Base-by-base conservation (phyloP, 2,329 filamentous ascomycete genomes). In the Exutisphaerella laricina region DNA sequence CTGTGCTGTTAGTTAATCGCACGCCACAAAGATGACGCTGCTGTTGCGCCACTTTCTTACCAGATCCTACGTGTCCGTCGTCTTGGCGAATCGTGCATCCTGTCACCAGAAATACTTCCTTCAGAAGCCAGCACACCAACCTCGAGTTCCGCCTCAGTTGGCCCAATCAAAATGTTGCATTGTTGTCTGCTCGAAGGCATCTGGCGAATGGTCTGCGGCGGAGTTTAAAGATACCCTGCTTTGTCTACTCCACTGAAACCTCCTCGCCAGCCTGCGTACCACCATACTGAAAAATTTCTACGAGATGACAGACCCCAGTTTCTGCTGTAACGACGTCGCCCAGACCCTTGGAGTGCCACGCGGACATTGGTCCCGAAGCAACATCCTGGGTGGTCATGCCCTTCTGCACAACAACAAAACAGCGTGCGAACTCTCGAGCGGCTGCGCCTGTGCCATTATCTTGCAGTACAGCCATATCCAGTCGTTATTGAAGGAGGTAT, bases 381-480 rank as follows among this genome's bases (percentile, higher is more conserved):
- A 52, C 49, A 31, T 52, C 41, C 13, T 52, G 41, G 4, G 46
- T 41, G 8, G 42, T 45, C 49, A 52, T 52, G 23, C 49, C 49
- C 49, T 46, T 21, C 48, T 44, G 28, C 42, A 45, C 6, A 52
- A n/a, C n/a, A n/a, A n/a, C n/a, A n/a, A n/a, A 28, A 13, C 41
- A 45, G 13, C 46, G 46, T 5, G 49, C 49, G 21, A 49, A 52
- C 3, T 46, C 49, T 25, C 49, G 46, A 2, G 45, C 44, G 4
- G 44, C 39, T 52, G 46, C 8, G 48, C 42, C 18, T 52, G 46
- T 4, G 49, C 49, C 41, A 49, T 47, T 41, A 52, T 52, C 17
- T 52, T 39, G 32, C 43, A 38, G 25, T 52, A 47, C 17, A 49
- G 45, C 3, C 37, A 43, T 10, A 28, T 42, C 49, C 49, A 52